A percentile compares a stretch with the other conserved stretches of the same genome.
Conservation (phyloP, 441 rosid species). For the Pelargonium citronellum region DNA sequence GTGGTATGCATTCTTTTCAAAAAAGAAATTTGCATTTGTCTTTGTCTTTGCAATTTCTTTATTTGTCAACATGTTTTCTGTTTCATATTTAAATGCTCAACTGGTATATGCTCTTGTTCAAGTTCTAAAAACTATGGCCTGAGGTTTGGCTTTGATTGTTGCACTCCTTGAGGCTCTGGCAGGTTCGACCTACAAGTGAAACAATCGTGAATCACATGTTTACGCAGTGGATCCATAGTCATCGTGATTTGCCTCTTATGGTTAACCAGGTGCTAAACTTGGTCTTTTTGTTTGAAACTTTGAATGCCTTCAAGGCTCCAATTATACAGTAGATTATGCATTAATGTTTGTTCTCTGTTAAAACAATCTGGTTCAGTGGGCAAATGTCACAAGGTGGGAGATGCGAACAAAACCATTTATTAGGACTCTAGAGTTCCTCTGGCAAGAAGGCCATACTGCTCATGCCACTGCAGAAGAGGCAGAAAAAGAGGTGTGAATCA, state of each 20-base stretch:
- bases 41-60: constrained; percentile 3
- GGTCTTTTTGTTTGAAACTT: constrained; percentile 4
- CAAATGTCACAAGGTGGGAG: constrained; percentile 93
- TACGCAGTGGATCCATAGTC: constrained; percentile 90
- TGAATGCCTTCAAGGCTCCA: neutral
- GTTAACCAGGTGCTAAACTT: constrained; percentile 58
- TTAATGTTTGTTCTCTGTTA: neutral
- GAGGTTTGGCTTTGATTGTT: constrained; percentile 69
- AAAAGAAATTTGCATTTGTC: neutral
- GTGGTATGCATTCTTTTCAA: constrained; percentile 47
- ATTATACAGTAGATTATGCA: neutral
- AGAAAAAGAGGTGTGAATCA: constrained; percentile 64
- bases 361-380: constrained; percentile 55
- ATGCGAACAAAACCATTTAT: constrained; percentile 88
- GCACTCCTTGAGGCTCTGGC: constrained; percentile 78
- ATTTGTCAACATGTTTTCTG: constrained; percentile 4
- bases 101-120: constrained; percentile 8
- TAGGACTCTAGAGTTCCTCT: constrained; percentile 89
- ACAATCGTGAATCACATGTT: constrained; percentile 94
- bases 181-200: constrained; percentile 95
- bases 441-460: constrained; percentile 97
- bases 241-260: constrained; percentile 93
- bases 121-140: constrained; percentile 33
- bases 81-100: constrained; percentile 13
- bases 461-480: constrained; percentile 87